Evolutionary conservation across 768 basidiomycete genomes (phyloP), one percentile per base, ranked within the genome.

Genomic region (Nevesoporus exiguus): DNA sequence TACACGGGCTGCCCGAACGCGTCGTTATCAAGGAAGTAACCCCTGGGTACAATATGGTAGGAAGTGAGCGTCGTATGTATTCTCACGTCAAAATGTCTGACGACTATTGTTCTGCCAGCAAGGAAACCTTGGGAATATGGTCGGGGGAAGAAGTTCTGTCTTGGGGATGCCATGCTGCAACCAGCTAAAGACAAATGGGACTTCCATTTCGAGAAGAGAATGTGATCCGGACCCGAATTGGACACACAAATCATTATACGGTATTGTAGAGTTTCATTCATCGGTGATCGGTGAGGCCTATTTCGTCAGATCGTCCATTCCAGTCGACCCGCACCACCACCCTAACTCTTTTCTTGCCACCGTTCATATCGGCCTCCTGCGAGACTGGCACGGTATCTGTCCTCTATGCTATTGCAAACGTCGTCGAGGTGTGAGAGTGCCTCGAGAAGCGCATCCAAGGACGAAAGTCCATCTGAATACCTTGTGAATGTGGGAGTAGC

Each of bases 351-450:
- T 69, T 92, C 90, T 45, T 81, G 77, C 86, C 88, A 92, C 17
- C 74, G 74, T 63, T 88, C 85, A 58, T 78, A 86, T 24, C 73
- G 66, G 43, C 77, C 82, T 25, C 70, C 67, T 55, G 72, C 66
- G 21, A 93, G 71, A 63, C 86, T 88, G 3, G 67, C 68, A 11
- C 76, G 72, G 61, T 95, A 97, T 30, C 75, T 76, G 14, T 84
- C 82, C 55, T 89, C 85, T 21, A 95, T 78, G 4, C 84, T 77
- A 33, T 76, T 79, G 61, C 87, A 91, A 2, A 95, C 77, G 42
- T 82, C 77, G 56, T 95, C 90, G 29, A 98, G 80, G 67, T 93
- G 82, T 14, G 76, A 73, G 33, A 98, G 78, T 0, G 92, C 93
- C 30, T 78, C 77, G 45, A 92, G 75, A 29, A 98, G 80, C 1